Conservation (phyloP, 1,284 basidiomycete genomes). For the Singerocomus inundabilis region DNA sequence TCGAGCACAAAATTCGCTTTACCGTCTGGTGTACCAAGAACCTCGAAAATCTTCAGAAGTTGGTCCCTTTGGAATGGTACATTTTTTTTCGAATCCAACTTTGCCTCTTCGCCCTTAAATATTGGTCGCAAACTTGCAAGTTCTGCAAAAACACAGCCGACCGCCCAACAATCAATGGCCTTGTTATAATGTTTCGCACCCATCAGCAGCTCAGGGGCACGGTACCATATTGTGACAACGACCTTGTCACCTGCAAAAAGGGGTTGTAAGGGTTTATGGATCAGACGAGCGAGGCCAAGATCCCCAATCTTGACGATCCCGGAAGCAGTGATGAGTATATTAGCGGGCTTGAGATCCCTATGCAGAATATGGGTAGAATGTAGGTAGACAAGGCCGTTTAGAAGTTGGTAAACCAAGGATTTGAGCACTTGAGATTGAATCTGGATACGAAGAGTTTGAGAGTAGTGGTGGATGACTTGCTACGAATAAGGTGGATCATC, state of each 20-base stretch:
- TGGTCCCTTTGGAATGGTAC: constrained; percentile 96
- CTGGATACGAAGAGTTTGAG: constrained; percentile 77
- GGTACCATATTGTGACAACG: constrained; percentile 99
- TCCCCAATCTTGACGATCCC: constrained; percentile 99
- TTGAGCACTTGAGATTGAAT: constrained; percentile 84
- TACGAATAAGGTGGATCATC: constrained; percentile 31
- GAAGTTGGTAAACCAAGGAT: constrained; percentile 92
- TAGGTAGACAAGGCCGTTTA: constrained; percentile 93
- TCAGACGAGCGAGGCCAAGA: constrained; percentile 88
- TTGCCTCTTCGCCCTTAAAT: constrained; percentile 99
- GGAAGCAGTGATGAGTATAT: constrained; percentile 88
- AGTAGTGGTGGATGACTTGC: constrained; percentile 99
- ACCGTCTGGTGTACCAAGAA: constrained; percentile 89
- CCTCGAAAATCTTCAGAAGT: constrained; percentile 91
- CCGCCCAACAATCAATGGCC: constrained; percentile 93
- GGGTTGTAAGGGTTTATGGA: constrained; percentile 82
- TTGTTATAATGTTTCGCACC: constrained; percentile 97
- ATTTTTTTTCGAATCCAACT: constrained; percentile 89
- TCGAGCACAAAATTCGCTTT: constrained; percentile 18
- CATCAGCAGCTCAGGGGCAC: constrained; percentile 91
- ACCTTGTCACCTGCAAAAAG: constrained; percentile 93
- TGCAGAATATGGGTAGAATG: constrained; percentile 96
- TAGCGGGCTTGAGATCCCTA: constrained; percentile 97
- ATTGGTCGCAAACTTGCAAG: constrained; percentile 91
- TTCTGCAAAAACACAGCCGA: constrained; percentile 97